These are phyloP conservation scores for Corymbia citriodora DNA, from an alignment of 441 rosid genomes.

Conservation along the genomic window DNA sequence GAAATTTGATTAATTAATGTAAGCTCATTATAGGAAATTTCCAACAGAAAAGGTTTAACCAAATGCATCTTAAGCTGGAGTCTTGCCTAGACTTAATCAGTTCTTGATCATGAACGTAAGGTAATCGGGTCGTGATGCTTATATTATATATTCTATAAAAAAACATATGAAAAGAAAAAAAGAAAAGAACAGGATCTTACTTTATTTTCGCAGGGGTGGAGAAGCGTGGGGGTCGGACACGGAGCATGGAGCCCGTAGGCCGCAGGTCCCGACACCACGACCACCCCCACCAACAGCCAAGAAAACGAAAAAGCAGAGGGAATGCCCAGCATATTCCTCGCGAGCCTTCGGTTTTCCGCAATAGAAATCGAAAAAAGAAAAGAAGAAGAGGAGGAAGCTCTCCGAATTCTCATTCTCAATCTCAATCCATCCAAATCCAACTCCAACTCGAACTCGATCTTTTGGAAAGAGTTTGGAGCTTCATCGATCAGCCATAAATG, in stretches of 20 bases:
- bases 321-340: background rate
- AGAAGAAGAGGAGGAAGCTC: background rate
- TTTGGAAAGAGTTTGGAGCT: background rate
- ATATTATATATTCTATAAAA: too few species aligned
- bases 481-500: background rate
- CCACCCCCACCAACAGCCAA: background rate
- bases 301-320: background rate
- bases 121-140: background rate
- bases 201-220: background rate
- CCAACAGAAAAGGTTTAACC: too few species aligned
- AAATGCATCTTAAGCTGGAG: background rate
- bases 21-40: too few species aligned
- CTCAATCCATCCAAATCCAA: background rate
- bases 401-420: background rate
- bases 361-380: background rate
- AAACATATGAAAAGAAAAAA: background rate
- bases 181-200: background rate
- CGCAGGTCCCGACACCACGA: background rate
- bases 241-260: background rate
- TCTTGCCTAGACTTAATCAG: background rate
- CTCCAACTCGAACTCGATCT: background rate
- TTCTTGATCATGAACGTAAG: background rate
- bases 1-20: too few species aligned
- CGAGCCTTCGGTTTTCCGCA: background rate
- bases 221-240: background rate